Conservation (phyloP, 2,329 filamentous ascomycete genomes). For the Fusarium neocosmosporiellum region DNA sequence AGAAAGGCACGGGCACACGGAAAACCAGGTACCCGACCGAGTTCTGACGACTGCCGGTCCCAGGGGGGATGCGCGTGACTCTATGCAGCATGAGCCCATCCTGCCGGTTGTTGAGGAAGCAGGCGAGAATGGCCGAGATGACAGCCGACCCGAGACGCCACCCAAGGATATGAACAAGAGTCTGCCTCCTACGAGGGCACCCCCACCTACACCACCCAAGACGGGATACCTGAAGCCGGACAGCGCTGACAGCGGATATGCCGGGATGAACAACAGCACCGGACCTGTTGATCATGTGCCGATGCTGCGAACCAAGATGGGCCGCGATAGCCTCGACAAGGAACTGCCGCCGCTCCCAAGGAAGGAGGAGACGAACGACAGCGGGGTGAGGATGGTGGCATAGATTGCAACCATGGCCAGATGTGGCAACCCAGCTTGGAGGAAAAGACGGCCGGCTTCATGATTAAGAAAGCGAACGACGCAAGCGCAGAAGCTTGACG, state of each 20-base stretch:
- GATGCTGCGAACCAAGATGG: slow-evolving; percentile 54
- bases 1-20: slow-evolving; percentile 47
- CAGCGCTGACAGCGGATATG: slow-evolving; percentile 61
- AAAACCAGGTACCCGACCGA: slow-evolving; percentile 70
- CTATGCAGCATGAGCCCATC: slow-evolving; percentile 65
- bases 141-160: slow-evolving; percentile 57
- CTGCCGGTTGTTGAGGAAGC: slow-evolving; percentile 92
- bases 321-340: slow-evolving; percentile 70
- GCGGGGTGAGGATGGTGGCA: slow-evolving; percentile 46
- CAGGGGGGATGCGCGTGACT: slow-evolving; percentile 61
- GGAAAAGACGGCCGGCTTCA: slow-evolving; percentile 33
- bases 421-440: slow-evolving; percentile 33
- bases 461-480: slow-evolving; percentile 41
- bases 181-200: slow-evolving; percentile 58
- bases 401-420: slow-evolving; percentile 43
- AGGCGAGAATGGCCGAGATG: slow-evolving; percentile 69
- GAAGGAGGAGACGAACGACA: slow-evolving; percentile 44
- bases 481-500: slow-evolving; percentile 38
- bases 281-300: slow-evolving; percentile 43
- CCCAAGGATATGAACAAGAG: slow-evolving; percentile 50
- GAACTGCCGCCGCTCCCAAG: slow-evolving; percentile 67
- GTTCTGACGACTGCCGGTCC: slow-evolving; percentile 58
- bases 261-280: slow-evolving; percentile 49
- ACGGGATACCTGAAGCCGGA: slow-evolving; percentile 53
- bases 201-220: slow-evolving; percentile 52